Percentiles rank a stretch among this genome's conserved stretches.
Evolutionary conservation across 192 early-diverging fungal genomes (phyloP).

Genomic region (Mortierella claussenii): DNA sequence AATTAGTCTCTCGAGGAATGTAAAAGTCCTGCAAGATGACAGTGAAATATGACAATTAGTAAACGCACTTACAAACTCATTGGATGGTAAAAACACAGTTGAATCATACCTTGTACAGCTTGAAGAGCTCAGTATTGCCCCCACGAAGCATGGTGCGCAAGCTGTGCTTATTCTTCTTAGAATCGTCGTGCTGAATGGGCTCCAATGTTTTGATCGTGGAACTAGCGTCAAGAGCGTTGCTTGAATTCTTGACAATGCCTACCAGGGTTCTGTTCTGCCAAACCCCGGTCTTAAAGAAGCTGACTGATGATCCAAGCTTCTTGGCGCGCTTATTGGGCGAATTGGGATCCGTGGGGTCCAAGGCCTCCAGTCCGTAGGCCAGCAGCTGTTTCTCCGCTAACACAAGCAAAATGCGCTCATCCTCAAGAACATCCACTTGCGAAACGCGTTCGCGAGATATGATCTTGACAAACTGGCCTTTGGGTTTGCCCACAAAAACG

Average conservation of each 20-base stretch:
- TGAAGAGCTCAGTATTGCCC: constrained; percentile 57
- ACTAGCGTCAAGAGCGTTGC: constrained; percentile 39
- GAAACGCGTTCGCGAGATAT: constrained; percentile 79
- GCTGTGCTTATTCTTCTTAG: constrained; percentile 53
- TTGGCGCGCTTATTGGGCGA: constrained; percentile 58
- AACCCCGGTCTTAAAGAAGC: constrained; percentile 61
- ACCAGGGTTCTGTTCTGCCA: constrained; percentile 52
- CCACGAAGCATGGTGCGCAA: constrained; percentile 35
- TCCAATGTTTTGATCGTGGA: constrained; percentile 57
- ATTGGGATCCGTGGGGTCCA: constrained; percentile 71
- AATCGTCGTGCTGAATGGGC: constrained; percentile 52
- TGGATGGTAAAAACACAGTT: neutral
- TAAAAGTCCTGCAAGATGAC: constrained; percentile 88
- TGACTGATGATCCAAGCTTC: constrained; percentile 61
- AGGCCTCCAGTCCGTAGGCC: constrained; percentile 79
- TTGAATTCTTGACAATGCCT: constrained; percentile 51
- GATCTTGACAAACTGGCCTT: constrained; percentile 61
- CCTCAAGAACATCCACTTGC: constrained; percentile 89
- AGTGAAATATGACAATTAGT: constrained; percentile 4
- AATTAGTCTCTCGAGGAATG: constrained; percentile 89
- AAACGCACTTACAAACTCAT: neutral
- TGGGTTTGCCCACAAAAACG: constrained; percentile 74
- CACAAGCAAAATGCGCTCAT: constrained; percentile 82
- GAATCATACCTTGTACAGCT: constrained; percentile 63
- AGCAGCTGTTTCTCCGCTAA: constrained; percentile 81